phyloP scores from a whole-genome alignment of 371 early-diverging fungal genomes.

The Lichtheimia ramosa region DNA sequence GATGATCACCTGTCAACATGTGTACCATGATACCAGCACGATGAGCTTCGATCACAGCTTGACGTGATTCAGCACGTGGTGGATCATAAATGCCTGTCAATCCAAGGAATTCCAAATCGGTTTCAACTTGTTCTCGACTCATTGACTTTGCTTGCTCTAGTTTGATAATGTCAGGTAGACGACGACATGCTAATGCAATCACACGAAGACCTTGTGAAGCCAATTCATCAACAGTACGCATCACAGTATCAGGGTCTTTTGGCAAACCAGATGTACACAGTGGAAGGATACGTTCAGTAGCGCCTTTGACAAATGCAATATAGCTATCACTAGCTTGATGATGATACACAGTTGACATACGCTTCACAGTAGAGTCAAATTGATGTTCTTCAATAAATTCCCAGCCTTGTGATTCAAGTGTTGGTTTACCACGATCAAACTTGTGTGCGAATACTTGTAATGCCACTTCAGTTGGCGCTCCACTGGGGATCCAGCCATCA shows the following conservation, averaged over 20 bases:
- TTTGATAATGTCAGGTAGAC: conserved; percentile 11
- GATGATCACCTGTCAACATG: conserved; percentile 95
- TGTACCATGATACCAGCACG: conserved; percentile 88
- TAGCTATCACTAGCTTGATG: conserved; percentile 35
- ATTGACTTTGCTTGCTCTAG: conserved; percentile 30
- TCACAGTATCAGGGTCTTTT: conserved; percentile 9
- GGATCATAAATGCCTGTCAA: conserved; percentile 93
- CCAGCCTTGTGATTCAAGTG: conserved; percentile 44
- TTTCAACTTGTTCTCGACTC: conserved; percentile 59
- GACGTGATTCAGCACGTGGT: conserved; percentile 69
- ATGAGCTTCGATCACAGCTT: conserved; percentile 81
- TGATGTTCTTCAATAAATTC: conserved; percentile 69
- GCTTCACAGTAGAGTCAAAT: conserved; percentile 77
- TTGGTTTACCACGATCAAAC: conserved; percentile 58
- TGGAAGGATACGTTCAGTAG: conserved; percentile 46
- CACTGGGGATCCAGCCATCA: conserved; percentile 20
- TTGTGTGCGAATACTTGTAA: conserved; percentile 72
- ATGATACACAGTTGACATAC: conserved; percentile 59
- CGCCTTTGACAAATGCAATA: conserved; percentile 66
- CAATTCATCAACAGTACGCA: conserved; percentile 21
- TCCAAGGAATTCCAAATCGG: conserved; percentile 76
- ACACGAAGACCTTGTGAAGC: conserved; percentile 49
- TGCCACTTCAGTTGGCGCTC: conserved; percentile 50
- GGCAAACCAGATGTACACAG: conserved; percentile 17
- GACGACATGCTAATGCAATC: conserved; percentile 59